phyloP scores from a whole-genome alignment of 345 rosid genomes.

The Trapa incisa region DNA sequence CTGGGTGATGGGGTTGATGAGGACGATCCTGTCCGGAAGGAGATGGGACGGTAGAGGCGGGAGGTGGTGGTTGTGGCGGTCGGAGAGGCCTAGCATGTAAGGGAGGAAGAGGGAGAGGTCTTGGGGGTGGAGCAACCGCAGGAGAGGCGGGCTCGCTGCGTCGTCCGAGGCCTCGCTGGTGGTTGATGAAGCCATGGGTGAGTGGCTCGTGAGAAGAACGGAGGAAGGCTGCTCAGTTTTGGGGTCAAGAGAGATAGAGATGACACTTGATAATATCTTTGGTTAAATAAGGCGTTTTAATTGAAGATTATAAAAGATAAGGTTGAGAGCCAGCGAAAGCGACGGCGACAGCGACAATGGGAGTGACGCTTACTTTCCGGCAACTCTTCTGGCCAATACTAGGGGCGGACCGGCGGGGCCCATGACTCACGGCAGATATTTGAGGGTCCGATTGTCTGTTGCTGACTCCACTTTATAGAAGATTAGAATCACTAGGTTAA shows the following conservation, averaged over 20 bases:
- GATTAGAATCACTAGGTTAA: background rate
- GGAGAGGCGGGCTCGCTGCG: background rate
- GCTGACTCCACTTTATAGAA: background rate
- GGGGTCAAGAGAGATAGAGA: background rate
- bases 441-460: background rate
- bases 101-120: slow-evolving; percentile 27
- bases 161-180: slow-evolving; percentile 24
- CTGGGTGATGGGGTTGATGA: slow-evolving; percentile 65
- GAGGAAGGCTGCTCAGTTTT: background rate
- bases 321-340: too few relatives aligned
- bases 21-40: slow-evolving; percentile 34
- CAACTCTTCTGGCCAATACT: too few relatives aligned
- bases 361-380: too few relatives aligned
- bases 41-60: slow-evolving; percentile 9
- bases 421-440: background rate
- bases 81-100: background rate
- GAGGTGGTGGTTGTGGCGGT: background rate
- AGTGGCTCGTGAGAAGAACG: background rate
- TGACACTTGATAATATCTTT: too few relatives aligned
- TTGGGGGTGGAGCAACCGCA: background rate
- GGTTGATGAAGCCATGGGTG: background rate
- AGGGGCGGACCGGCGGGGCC: background rate
- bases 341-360: too few relatives aligned
- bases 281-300: too few relatives aligned
- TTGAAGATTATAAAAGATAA: too few relatives aligned